A percentile compares a stretch with the other conserved stretches of the same genome.
These are phyloP conservation scores for Geotrichum australiense DNA, from an alignment of 1,139 yeast species.

Conservation along the genomic window DNA sequence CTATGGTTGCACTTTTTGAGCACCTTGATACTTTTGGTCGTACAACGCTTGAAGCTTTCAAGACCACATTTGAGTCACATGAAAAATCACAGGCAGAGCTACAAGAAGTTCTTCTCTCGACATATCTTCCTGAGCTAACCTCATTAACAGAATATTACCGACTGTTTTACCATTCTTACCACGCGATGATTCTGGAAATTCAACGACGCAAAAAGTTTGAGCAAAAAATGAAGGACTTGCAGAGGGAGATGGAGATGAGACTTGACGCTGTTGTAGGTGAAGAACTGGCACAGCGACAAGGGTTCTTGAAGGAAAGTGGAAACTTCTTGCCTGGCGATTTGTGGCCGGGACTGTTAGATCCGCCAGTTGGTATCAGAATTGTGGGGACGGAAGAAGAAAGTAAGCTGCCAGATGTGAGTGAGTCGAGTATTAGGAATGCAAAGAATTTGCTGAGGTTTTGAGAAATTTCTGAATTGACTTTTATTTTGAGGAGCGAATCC, in stretches of 20 bases:
- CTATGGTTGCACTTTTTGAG: conserved; percentile 20
- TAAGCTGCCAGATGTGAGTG: conserved; percentile 13
- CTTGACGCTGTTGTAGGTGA: conserved; percentile 32
- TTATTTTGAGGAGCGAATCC: too few relatives aligned
- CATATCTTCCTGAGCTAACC: conserved; percentile 25
- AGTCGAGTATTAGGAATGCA: conserved; percentile 4
- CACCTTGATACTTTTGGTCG: conserved; percentile 27
- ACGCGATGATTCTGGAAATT: conserved; percentile 44
- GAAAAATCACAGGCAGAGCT: conserved; percentile 1
- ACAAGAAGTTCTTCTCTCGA: neutral
- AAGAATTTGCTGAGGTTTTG: conserved; percentile 2
- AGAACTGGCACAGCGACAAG: conserved; percentile 10
- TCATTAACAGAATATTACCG: conserved; percentile 44
- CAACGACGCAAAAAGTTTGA: conserved; percentile 42
- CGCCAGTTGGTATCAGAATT: conserved; percentile 20
- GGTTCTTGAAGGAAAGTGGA: conserved; percentile 12
- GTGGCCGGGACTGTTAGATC: conserved; percentile 41
- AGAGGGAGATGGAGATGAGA: conserved; percentile 38
- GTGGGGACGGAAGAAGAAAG: conserved; percentile 10
- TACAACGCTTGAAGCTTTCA: conserved; percentile 20
- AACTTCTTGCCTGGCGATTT: conserved; percentile 46
- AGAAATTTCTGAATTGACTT: neutral
- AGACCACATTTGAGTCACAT: conserved; percentile 2
- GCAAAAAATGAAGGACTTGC: conserved; percentile 35
- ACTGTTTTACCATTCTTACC: conserved; percentile 44